phyloP scores from a whole-genome alignment of 495 filamentous ascomycete genomes.

The Podospora australis region DNA sequence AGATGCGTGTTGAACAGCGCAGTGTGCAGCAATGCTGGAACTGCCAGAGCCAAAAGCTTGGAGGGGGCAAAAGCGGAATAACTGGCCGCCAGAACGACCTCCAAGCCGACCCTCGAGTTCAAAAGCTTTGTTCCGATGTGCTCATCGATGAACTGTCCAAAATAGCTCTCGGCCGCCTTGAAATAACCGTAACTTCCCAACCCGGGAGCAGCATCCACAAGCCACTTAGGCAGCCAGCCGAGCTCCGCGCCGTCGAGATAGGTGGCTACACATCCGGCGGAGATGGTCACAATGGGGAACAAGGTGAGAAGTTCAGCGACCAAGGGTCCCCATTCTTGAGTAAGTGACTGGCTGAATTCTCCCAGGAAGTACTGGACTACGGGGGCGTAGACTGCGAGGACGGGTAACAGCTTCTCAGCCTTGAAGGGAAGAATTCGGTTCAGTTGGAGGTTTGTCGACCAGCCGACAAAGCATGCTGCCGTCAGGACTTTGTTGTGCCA shows the following conservation, averaged over 20 bases:
- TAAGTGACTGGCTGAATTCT: constrained; percentile 54
- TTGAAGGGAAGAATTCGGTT: constrained; percentile 35
- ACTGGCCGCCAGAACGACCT: constrained; percentile 54
- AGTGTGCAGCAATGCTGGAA: constrained; percentile 67
- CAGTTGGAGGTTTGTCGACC: constrained; percentile 50
- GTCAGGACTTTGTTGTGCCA: constrained; percentile 64
- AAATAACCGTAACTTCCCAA: constrained; percentile 60
- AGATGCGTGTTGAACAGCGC: constrained; percentile 66
- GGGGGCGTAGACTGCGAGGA: constrained; percentile 70
- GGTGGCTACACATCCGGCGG: constrained; percentile 57
- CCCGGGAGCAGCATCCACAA: constrained; percentile 53
- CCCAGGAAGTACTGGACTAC: constrained; percentile 62
- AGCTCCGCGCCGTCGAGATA: constrained; percentile 55
- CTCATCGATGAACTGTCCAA: constrained; percentile 43
- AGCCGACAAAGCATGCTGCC: constrained; percentile 55
- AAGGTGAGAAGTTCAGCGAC: constrained; percentile 65
- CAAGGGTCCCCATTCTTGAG: constrained; percentile 63
- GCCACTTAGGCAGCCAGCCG: constrained; percentile 44
- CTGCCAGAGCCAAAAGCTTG: constrained; percentile 52
- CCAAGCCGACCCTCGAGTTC: constrained; percentile 64
- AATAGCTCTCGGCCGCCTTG: constrained; percentile 47
- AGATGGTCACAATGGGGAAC: constrained; percentile 65
- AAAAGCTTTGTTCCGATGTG: constrained; percentile 55
- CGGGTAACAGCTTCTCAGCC: constrained; percentile 69
- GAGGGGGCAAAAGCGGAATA: constrained; percentile 65